Conservation (phyloP, 768 basidiomycete genomes). For the Russula sp. region DNA sequence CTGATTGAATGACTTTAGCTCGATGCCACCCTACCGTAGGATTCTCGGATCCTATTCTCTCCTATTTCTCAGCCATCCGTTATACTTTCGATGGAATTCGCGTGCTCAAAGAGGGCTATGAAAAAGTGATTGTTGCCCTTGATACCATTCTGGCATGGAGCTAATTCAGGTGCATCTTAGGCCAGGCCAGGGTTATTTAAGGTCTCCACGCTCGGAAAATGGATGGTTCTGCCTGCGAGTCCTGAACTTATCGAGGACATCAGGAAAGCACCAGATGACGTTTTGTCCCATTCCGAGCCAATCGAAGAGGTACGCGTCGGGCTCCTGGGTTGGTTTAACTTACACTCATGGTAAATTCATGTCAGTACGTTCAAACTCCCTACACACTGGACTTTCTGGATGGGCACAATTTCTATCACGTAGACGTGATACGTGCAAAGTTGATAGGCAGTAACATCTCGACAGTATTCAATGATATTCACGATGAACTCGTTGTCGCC, state of each 20-base stretch:
- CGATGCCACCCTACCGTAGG: conserved; percentile 12
- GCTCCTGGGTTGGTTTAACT: not conserved
- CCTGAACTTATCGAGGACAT: conserved; percentile 42
- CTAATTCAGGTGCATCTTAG: not conserved
- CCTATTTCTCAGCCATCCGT: conserved; percentile 21
- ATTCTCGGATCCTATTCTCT: conserved; percentile 14
- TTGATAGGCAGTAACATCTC: conserved; percentile 25
- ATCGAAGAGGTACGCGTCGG: conserved; percentile 32
- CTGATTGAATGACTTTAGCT: not conserved
- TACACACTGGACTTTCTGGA: conserved; percentile 30
- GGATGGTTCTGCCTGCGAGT: conserved; percentile 41
- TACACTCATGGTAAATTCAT: not conserved
- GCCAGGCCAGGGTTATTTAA: conserved; percentile 31
- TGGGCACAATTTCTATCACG: conserved; percentile 21
- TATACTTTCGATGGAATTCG: conserved; percentile 24
- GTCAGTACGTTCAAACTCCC: conserved; percentile 30
- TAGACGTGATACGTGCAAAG: conserved; percentile 23
- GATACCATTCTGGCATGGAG: too few species aligned
- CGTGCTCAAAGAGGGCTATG: conserved; percentile 31
- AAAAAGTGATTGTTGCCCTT: conserved; percentile 23
- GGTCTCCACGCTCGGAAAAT: conserved; percentile 37
- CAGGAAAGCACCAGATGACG: conserved; percentile 39
- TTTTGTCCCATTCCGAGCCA: conserved; percentile 36
- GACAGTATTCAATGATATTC: conserved; percentile 21
- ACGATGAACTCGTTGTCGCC: conserved; percentile 25